phyloP scores from a whole-genome alignment of 164 flowering plant genomes.

The Vitis rotundifolia region DNA sequence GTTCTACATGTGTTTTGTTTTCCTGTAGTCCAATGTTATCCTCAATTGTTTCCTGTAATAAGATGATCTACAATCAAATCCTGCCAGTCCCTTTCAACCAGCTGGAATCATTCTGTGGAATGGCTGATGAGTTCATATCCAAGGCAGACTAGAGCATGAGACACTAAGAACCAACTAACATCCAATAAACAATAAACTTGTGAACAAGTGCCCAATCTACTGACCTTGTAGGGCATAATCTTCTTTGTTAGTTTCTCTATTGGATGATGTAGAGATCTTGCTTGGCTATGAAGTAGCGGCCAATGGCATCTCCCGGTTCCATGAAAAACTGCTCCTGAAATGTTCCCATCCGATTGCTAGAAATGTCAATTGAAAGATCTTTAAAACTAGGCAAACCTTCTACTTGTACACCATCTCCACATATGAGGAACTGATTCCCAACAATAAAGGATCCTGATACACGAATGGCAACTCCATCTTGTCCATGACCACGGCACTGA shows the following conservation, averaged over 20 bases:
- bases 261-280: slow-evolving; percentile 84
- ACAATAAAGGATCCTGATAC: slow-evolving; percentile 83
- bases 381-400: slow-evolving; percentile 86
- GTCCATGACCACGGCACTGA: slow-evolving; percentile 85
- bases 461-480: slow-evolving; percentile 83
- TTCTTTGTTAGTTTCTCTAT: slow-evolving; percentile 15
- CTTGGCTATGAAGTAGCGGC: slow-evolving; percentile 59
- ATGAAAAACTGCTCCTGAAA: slow-evolving; percentile 90
- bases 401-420: slow-evolving; percentile 89
- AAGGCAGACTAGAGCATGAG: too few relatives aligned
- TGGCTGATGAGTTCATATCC: too few relatives aligned
- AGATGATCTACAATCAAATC: too few relatives aligned
- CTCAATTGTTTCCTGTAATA: too few relatives aligned
- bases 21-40: too few relatives aligned
- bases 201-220: not conserved
- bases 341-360: slow-evolving; percentile 72
- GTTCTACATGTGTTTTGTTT: too few relatives aligned
- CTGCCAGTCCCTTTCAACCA: too few relatives aligned
- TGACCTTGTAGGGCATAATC: not conserved
- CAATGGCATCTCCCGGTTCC: slow-evolving; percentile 67
- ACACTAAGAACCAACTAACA: too few relatives aligned
- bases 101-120: too few relatives aligned
- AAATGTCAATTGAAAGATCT: slow-evolving; percentile 71
- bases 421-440: slow-evolving; percentile 86
- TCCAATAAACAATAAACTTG: not conserved